Evolutionary conservation across 2,329 filamentous ascomycete genomes (phyloP).

Genomic region (Thelonectria rubi): DNA sequence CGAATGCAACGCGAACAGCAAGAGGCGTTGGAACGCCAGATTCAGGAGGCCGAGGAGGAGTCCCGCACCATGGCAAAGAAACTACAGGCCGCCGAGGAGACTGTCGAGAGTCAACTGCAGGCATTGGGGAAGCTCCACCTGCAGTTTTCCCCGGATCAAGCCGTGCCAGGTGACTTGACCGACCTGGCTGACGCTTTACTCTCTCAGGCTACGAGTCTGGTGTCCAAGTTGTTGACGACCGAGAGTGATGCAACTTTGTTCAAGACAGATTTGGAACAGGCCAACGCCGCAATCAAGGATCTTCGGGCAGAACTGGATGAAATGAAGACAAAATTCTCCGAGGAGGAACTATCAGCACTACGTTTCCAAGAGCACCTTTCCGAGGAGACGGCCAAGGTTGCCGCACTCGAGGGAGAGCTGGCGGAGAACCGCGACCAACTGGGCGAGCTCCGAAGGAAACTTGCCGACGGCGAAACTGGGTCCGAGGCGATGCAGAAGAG

Average conservation of each 20-base stretch:
- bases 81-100: constrained; percentile 60
- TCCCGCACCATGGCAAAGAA: constrained; percentile 60
- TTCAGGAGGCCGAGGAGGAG: constrained; percentile 65
- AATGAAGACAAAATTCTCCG: constrained; percentile 61
- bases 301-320: constrained; percentile 66
- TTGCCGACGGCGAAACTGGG: constrained; percentile 84
- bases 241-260: constrained; percentile 68
- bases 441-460: constrained; percentile 71
- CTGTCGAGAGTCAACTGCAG: constrained; percentile 60
- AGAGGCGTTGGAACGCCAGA: constrained; percentile 65
- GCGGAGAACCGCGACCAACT: constrained; percentile 75
- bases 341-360: constrained; percentile 60
- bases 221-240: constrained; percentile 66
- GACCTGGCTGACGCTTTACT: constrained; percentile 69
- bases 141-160: constrained; percentile 63
- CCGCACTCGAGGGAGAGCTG: constrained; percentile 65
- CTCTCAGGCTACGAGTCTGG: constrained; percentile 64
- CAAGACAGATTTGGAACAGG: constrained; percentile 69
- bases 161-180: constrained; percentile 63
- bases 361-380: constrained; percentile 64
- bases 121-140: constrained; percentile 67
- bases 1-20: constrained; percentile 67
- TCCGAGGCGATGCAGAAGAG: constrained; percentile 80
- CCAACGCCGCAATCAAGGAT: constrained; percentile 63
- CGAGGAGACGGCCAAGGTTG: constrained; percentile 62